Conservation (phyloP, 441 rosid genomes). For the Aleurites moluccanus region DNA sequence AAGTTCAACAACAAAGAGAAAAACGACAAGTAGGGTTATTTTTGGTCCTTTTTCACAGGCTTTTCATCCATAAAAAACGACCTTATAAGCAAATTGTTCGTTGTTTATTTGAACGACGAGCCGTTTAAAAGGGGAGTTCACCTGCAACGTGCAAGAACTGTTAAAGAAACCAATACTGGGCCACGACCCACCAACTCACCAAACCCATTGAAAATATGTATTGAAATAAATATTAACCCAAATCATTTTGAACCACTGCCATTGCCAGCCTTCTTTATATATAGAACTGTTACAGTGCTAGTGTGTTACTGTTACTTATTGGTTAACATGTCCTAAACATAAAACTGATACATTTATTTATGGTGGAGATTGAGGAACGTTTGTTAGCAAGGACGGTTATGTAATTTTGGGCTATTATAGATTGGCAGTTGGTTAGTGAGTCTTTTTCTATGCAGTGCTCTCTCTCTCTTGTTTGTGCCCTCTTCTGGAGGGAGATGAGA, state of each 20-base stretch:
- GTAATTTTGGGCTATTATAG: slow-evolving; percentile 26
- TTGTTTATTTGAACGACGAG: too few species aligned
- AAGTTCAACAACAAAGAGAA: too few species aligned
- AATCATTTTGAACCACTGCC: not conserved
- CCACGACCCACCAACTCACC: slow-evolving; percentile 7
- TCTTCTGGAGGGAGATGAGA: slow-evolving; percentile 22
- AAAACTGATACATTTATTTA: not conserved
- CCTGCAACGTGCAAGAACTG: too few species aligned
- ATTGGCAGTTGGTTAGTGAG: slow-evolving; percentile 29
- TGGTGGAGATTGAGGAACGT: slow-evolving; percentile 3
- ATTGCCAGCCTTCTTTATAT: not conserved
- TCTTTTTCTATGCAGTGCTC: too few species aligned
- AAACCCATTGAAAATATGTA: not conserved
- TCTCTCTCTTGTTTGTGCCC: not conserved
- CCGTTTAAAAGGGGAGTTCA: too few species aligned
- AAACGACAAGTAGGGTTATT: too few species aligned
- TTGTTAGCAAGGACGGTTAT: slow-evolving; percentile 15
- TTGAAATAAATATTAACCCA: not conserved
- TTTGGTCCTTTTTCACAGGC: too few species aligned
- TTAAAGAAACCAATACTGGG: not conserved
- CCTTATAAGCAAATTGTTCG: too few species aligned
- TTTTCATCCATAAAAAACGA: too few species aligned
- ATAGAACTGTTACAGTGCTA: slow-evolving; percentile 7
- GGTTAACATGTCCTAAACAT: not conserved
- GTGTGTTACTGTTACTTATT: not conserved